These are phyloP conservation scores for Arthroderma sp. DNA, from an alignment of 2,329 filamentous ascomycete species.

Conservation along the genomic window DNA sequence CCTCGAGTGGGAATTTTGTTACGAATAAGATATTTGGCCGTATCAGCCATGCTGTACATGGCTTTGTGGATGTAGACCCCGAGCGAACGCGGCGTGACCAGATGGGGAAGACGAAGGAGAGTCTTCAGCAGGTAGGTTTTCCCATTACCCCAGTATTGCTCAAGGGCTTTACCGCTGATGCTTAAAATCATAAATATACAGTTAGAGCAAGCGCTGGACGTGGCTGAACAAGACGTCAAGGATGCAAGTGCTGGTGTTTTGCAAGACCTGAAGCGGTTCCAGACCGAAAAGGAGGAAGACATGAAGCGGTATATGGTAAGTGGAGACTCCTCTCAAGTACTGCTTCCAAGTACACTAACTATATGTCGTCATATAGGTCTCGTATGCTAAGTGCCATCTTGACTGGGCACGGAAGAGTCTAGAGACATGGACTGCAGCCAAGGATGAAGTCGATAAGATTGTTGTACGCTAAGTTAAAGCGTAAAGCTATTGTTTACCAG, in stretches of 20 bases:
- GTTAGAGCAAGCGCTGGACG: constrained; percentile 80
- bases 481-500: background rate
- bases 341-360: background rate
- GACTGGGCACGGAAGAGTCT: constrained; percentile 89
- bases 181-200: constrained; percentile 28
- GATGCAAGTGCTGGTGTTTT: constrained; percentile 82
- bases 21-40: constrained; percentile 88
- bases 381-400: constrained; percentile 82
- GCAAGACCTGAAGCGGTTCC: constrained; percentile 83
- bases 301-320: constrained; percentile 89
- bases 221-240: constrained; percentile 80
- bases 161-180: background rate
- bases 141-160: background rate
- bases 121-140: constrained; percentile 46
- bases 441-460: constrained; percentile 78
- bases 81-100: constrained; percentile 83
- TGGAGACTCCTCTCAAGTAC: constrained; percentile 6
- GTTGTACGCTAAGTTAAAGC: constrained; percentile 25
- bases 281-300: constrained; percentile 90
- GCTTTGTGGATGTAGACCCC: constrained; percentile 90
- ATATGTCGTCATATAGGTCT: constrained; percentile 46
- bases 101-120: constrained; percentile 90
- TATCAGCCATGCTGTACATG: constrained; percentile 88
- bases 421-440: constrained; percentile 85
- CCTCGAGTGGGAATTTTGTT: constrained; percentile 75